These are phyloP conservation scores for Candida boleticola DNA, from an alignment of 805 yeast species.

Conservation along the genomic window DNA sequence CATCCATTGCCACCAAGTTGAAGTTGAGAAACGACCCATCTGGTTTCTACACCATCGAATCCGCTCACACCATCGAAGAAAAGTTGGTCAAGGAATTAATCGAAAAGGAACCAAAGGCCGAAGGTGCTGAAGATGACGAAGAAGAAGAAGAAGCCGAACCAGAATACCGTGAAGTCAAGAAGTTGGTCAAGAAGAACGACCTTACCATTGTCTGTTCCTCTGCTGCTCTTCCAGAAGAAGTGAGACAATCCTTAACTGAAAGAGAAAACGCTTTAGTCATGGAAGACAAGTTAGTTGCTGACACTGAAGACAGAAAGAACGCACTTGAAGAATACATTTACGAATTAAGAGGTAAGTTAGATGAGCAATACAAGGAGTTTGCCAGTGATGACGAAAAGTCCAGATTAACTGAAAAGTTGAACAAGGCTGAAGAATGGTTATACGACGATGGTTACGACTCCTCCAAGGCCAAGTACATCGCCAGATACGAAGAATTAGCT, in stretches of 20 bases:
- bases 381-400: conserved; percentile 90
- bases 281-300: conserved; percentile 95
- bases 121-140: conserved; percentile 24
- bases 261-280: conserved; percentile 79
- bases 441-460: conserved; percentile 97
- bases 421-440: conserved; percentile 95
- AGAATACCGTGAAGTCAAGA: conserved; percentile 85
- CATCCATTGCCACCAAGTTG: conserved; percentile 79
- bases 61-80: conserved; percentile 94
- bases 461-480: conserved; percentile 93
- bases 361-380: conserved; percentile 82
- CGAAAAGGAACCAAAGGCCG: conserved; percentile 51
- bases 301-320: conserved; percentile 98
- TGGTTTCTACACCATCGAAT: conserved; percentile 90
- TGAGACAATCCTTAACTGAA: conserved; percentile 67
- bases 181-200: conserved; percentile 87
- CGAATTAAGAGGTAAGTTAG: conserved; percentile 94
- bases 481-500: conserved; percentile 96
- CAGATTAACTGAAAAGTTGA: conserved; percentile 67
- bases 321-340: conserved; percentile 98
- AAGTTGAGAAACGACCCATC: conserved; percentile 97
- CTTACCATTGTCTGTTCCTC: conserved; percentile 61
- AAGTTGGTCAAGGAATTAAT: conserved; percentile 84
- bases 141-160: conserved; percentile 71
- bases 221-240: conserved; percentile 56